Conservation (phyloP, 768 basidiomycete species). For the Leccinum variicolor region DNA sequence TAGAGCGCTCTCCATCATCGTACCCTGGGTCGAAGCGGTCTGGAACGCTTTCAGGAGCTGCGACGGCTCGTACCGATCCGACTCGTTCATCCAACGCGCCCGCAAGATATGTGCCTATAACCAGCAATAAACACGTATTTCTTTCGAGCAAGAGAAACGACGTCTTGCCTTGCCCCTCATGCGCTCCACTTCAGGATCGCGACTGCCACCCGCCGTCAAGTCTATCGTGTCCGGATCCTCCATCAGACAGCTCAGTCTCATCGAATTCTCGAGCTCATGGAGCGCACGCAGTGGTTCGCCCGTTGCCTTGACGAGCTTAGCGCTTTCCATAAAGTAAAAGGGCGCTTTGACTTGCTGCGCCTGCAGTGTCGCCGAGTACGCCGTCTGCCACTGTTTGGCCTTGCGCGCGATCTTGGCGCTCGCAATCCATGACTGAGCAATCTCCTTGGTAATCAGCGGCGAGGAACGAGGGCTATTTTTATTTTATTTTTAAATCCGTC, state of each 20-base stretch:
- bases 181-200: conserved; percentile 44
- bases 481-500: neutral
- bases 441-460: conserved; percentile 48
- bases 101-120: conserved; percentile 71
- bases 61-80: conserved; percentile 71
- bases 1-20: conserved; percentile 76
- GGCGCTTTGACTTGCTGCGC: conserved; percentile 68
- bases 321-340: conserved; percentile 86
- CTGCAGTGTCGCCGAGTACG: conserved; percentile 93
- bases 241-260: conserved; percentile 49
- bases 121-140: neutral
- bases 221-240: conserved; percentile 50
- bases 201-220: conserved; percentile 46
- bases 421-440: conserved; percentile 84
- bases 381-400: conserved; percentile 92
- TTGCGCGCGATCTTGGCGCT: conserved; percentile 97
- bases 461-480: conserved; percentile 22
- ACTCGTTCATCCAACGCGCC: conserved; percentile 92
- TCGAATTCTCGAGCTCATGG: conserved; percentile 78
- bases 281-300: conserved; percentile 84
- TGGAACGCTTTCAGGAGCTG: conserved; percentile 59
- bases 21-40: conserved; percentile 45
- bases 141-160: neutral
- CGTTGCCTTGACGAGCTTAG: conserved; percentile 75
- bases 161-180: conserved; percentile 70